These are phyloP conservation scores for Cucurbita maxima DNA, from an alignment of 306 rosid genomes.

Conservation along the genomic window DNA sequence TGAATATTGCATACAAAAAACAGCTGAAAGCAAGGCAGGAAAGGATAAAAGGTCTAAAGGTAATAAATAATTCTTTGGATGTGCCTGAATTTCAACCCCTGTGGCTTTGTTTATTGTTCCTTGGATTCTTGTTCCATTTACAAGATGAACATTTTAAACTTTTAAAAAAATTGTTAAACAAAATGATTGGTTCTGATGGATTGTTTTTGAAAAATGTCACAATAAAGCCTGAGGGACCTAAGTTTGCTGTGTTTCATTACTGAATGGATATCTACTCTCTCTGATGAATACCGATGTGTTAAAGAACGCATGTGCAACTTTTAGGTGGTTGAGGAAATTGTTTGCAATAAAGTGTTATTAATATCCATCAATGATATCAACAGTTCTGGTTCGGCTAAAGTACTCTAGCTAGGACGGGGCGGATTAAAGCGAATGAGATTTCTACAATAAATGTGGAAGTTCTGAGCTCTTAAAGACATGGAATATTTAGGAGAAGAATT, in stretches of 20 bases:
- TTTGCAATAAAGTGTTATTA: not conserved
- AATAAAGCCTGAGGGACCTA: not conserved
- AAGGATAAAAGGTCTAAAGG: conserved; percentile 46
- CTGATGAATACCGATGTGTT: not conserved
- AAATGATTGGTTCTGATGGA: not conserved
- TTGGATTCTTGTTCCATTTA: not conserved
- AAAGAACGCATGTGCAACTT: not conserved
- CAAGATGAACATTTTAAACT: not conserved
- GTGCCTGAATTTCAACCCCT: not conserved
- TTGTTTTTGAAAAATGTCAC: no score
- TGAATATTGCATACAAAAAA: conserved; percentile 42
- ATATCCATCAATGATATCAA: not conserved
- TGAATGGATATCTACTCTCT: not conserved
- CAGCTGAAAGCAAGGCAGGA: conserved; percentile 41
- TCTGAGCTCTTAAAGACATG: not conserved
- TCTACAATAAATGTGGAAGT: not conserved
- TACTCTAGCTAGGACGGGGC: not conserved
- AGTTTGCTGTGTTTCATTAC: not conserved
- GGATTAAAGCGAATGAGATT: not conserved
- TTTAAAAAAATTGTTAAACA: no score
- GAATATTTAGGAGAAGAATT: not conserved
- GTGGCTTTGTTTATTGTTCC: not conserved
- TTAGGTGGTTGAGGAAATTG: not conserved
- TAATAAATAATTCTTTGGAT: conserved; percentile 8
- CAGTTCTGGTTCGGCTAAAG: not conserved